Evolutionary conservation across 2,329 filamentous ascomycete genomes (phyloP), one percentile per base, ranked within the genome.

Genomic region (Ophidiomyces ophidiicola): DNA sequence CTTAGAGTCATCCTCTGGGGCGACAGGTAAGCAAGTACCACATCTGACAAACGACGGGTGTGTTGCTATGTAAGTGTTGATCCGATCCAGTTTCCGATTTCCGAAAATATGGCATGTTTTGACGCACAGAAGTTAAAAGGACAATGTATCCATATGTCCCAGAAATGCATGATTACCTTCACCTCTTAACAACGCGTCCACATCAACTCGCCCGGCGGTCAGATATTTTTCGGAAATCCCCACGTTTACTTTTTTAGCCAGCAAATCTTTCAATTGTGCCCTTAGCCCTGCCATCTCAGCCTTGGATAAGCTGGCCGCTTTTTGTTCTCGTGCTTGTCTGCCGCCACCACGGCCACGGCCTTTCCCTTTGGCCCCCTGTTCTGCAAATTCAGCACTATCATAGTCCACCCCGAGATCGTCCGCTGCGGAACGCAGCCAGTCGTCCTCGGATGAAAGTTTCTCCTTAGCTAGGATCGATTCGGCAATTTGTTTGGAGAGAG

Each of bases 341-440:
- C 81, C 80, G 26, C 74, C 76, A 5, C 85, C 85, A 24, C 84
- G 70, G 3, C 86, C 86, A 33, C 85, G 71, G 0, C 82, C 80
- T 34, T 73, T 70, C 5, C 77, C 74, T 5, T 62, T 64, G 1
- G 68, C 70, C 14, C 41, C 32, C 26, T 70, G 61, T 48, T 81
- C 67, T 30, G 72, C 82, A 45, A 94, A 80, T 32, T 92, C 85
- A 24, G 93, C 86, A 44, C 77, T 82, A 55, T 96, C 86, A 55
- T 93, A 94, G 37, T 94, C 88, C 0, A 96, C 83, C 1, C 90
- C 90, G 0, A 98, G 69, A 47, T 96, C 88, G 42, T 94, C 86
- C 0, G 90, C 90, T 0, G 86, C 87, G 33, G 74, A 75, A 30
- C 76, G 76, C 50, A 96, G 67, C 77, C 87, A 90, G 41, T 84